Conservation (phyloP, 2,329 filamentous ascomycete genomes). For the Aspergillus uvarum region DNA sequence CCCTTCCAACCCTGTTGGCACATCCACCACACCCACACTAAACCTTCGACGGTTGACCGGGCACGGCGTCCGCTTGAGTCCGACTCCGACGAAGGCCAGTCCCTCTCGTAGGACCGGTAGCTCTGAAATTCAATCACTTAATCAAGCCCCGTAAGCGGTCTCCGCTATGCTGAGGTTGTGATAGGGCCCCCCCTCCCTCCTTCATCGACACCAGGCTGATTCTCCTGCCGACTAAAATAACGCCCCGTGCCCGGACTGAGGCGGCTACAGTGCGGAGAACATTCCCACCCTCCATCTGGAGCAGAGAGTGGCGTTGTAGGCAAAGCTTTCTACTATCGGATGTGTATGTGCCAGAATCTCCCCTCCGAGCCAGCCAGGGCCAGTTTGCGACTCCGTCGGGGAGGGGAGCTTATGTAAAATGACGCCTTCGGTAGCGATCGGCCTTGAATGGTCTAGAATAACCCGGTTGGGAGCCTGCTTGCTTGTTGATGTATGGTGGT, state of each 20-base stretch:
- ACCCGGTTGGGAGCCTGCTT: neutral
- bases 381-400: neutral
- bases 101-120: too few relatives aligned
- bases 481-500: neutral
- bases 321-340: neutral
- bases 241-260: slow-evolving; percentile 1
- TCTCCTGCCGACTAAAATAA: neutral
- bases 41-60: neutral
- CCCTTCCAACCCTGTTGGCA: neutral
- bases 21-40: neutral
- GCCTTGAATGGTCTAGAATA: neutral
- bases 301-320: neutral
- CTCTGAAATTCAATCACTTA: too few relatives aligned
- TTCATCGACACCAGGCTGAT: neutral
- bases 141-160: too few relatives aligned
- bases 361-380: neutral
- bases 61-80: neutral
- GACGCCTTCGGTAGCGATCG: neutral
- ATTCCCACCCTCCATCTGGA: neutral
- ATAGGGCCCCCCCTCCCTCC: neutral
- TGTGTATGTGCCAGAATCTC: neutral
- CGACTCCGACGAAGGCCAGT: neutral
- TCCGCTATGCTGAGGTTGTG: too few relatives aligned
- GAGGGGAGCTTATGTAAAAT: neutral
- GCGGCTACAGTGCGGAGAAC: slow-evolving; percentile 16